phyloP scores from a whole-genome alignment of 495 filamentous ascomycete genomes.

The Aspergillus taichungensis region DNA sequence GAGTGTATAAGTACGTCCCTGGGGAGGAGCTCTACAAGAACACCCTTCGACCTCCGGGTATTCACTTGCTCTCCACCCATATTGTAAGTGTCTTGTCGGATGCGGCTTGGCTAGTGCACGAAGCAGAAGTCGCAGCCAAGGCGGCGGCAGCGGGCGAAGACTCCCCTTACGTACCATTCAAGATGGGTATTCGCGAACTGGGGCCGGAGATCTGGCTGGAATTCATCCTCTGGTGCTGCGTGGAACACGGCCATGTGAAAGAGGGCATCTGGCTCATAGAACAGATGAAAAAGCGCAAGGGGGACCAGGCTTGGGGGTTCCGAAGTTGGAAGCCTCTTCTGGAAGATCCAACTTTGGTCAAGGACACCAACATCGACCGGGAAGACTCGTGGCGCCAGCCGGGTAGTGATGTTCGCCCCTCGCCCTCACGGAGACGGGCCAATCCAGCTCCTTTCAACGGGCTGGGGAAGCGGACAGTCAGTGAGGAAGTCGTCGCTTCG shows the following conservation, averaged over 20 bases:
- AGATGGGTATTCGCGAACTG: constrained; percentile 42
- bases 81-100: constrained; percentile 56
- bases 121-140: constrained; percentile 33
- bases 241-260: constrained; percentile 49
- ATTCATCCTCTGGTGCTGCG: constrained; percentile 57
- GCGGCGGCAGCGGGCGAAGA: constrained; percentile 40
- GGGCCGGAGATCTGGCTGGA: constrained; percentile 58
- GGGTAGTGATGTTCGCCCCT: constrained; percentile 8
- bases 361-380: constrained; percentile 24
- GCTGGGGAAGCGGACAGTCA: constrained; percentile 43
- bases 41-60: constrained; percentile 46
- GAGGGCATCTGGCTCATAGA: constrained; percentile 45
- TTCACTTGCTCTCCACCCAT: constrained; percentile 46
- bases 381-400: constrained; percentile 29
- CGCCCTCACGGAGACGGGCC: constrained; percentile 10
- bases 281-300: constrained; percentile 24
- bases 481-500: constrained; percentile 47
- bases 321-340: constrained; percentile 32
- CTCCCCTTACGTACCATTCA: constrained; percentile 42
- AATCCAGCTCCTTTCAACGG: constrained; percentile 29
- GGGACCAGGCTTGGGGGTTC: constrained; percentile 28
- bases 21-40: constrained; percentile 21
- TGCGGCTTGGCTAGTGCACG: constrained; percentile 49
- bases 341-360: constrained; percentile 15
- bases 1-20: constrained; percentile 43